Evolutionary conservation across 192 early-diverging fungal genomes (phyloP).

Genomic region (Linnemannia hyalina): DNA sequence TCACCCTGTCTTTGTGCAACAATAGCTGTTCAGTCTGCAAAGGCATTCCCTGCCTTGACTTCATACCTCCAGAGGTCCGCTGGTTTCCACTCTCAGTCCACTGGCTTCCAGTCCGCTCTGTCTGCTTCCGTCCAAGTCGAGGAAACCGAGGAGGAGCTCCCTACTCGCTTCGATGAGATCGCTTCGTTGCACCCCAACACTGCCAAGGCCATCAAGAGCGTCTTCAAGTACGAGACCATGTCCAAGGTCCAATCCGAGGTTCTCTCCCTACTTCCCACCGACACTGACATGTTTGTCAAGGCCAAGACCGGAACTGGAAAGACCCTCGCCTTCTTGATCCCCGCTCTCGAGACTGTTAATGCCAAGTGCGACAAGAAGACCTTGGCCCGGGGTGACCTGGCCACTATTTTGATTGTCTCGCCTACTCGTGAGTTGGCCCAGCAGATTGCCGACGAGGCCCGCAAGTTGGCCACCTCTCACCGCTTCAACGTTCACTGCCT

Average conservation of each 20-base stretch:
- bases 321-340: conserved; percentile 94
- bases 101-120: conserved; percentile 19
- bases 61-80: conserved; percentile 37
- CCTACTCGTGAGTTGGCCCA: conserved; percentile 94
- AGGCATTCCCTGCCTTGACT: conserved; percentile 35
- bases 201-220: conserved; percentile 66
- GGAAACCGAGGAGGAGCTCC: conserved; percentile 56
- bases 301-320: conserved; percentile 99
- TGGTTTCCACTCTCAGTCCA: conserved; percentile 29
- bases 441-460: conserved; percentile 85
- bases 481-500: conserved; percentile 76
- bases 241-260: conserved; percentile 90
- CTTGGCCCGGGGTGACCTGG: conserved; percentile 60
- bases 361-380: conserved; percentile 58
- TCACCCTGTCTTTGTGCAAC: neutral
- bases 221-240: conserved; percentile 84
- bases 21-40: conserved; percentile 18
- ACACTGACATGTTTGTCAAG: conserved; percentile 89
- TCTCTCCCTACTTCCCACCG: conserved; percentile 75
- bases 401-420: conserved; percentile 82
- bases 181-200: conserved; percentile 61
- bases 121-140: conserved; percentile 16
- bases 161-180: conserved; percentile 67
- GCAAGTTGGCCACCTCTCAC: conserved; percentile 70
- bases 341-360: conserved; percentile 83